Base-by-base conservation (phyloP, 805 yeast genomes). In the Schizosaccharomyces cryophilus region DNA sequence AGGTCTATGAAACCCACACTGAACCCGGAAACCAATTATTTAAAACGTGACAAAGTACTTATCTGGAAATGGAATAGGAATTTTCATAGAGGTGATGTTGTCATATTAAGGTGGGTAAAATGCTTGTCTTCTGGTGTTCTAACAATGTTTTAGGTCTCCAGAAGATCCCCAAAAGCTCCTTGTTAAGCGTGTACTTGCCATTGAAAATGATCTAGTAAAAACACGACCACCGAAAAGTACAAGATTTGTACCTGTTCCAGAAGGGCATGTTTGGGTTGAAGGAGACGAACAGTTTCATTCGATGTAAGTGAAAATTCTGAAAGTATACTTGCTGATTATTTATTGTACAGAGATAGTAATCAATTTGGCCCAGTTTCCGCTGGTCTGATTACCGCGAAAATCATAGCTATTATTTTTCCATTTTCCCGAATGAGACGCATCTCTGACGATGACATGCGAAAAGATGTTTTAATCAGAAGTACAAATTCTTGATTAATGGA, bases 261-360 rank as follows among this genome's bases (percentile, higher is more conserved):
- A 30, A n/a, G 61, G 61, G 42, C 61, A 59, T 42, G 54, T 42
- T 17, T 59, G 51, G 51, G n/a, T 59, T 9, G 61, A 59, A 59
- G 61, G 61, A 2, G 61, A 59, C 40, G 61, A 59, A 42, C 61
- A 40, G 31, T 59, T 42, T 59, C 61, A 59, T 42, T 59, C 61
- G 4, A 42, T 42, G 56, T 51, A 51, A 17, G 56, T 9, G 7
- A 19, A 9, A 21, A 24, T 7, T 15, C 9, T n/a, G n/a, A 24
- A 19, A 24, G 35, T 4, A 9, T 26, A 4, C 29, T 19, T 24
- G 2, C 35, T 51, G 7, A 51, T 15, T 51, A 21, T 19, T 4
- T n/a, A 51, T 17, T 29, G 7, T 21, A 3, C 3, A 51, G 56
- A 5, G 61, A 59, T n/a, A 59, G 61, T 42, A 59, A 59, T 31